phyloP scores from a whole-genome alignment of 305 asterid genomes.

The Plantago coronopus region DNA sequence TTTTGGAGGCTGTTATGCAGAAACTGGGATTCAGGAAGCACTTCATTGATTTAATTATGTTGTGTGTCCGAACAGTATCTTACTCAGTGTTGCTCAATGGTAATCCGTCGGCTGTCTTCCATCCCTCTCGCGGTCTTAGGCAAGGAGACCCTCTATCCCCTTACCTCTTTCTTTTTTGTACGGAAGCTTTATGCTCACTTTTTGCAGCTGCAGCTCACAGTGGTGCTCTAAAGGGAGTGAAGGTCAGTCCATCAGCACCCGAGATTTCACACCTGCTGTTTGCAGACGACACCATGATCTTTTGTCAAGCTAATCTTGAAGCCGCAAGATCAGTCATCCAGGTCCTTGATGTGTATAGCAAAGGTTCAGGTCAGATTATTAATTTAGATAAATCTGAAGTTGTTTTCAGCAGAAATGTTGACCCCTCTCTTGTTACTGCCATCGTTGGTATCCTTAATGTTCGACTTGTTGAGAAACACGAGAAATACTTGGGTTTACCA shows the following conservation, averaged over 20 bases:
- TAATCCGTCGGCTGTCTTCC: neutral
- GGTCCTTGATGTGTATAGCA: too few relatives aligned
- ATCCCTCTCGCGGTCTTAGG: neutral
- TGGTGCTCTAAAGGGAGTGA: too few relatives aligned
- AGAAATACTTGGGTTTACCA: neutral
- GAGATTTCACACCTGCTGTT: too few relatives aligned
- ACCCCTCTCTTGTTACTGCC: neutral
- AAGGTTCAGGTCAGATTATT: too few relatives aligned
- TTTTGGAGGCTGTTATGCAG: neutral
- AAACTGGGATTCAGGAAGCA: neutral
- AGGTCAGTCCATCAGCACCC: too few relatives aligned
- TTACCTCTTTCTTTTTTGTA: neutral
- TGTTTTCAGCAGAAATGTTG: too few relatives aligned
- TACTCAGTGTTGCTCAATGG: neutral
- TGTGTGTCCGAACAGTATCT: neutral
- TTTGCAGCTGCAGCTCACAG: neutral
- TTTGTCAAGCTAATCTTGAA: neutral
- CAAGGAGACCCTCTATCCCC: neutral
- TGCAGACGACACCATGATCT: too few relatives aligned
- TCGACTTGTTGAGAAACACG: neutral
- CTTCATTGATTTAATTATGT: neutral
- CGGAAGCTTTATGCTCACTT: neutral
- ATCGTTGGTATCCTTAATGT: neutral
- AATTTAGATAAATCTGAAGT: too few relatives aligned
- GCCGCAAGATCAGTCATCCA: neutral